Base-by-base conservation (phyloP, 2,329 filamentous ascomycete species). In the Furcasterigmium sp. region DNA sequence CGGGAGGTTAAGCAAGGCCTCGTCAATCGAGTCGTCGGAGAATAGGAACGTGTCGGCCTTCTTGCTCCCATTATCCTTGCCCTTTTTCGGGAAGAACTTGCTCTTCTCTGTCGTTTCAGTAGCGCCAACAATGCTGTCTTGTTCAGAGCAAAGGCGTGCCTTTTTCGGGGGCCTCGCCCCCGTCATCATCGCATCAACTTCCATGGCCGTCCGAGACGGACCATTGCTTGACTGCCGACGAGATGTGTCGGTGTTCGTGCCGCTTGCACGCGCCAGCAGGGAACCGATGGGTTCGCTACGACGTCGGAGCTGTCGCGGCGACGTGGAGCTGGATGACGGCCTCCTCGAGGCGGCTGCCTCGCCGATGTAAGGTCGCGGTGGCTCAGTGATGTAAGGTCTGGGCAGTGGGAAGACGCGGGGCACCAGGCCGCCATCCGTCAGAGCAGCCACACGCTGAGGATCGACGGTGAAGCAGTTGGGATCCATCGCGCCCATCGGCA, bases 401-500 rank as follows among this genome's bases (percentile, higher is more conserved):
- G 78, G 78, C 8, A 82, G 62, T 3, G 78, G 78, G 46, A 78
- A 81, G 0, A 82, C 75, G 2, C 77, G 69, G 3, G 77, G 73
- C 5, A 70, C 70, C 26, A 72, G 56, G 4, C 70, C 75, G 44
- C 71, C 70, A 19, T 69, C 62, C 1, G 74, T 76, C 43, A 76
- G 60, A 42, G 63, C 64, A n/a, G 70, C 64, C 46, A 75, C 61
- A 47, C 68, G 63, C 21, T 71, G 57, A 13, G 69, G 63, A 45
- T 81, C 72, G 11, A 78, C 65, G 13, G 69, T 62, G 52, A 82
- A 82, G 55, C 75, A 80, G 48, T 82, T 82, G 30, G 73, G 65
- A 41, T 81, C 76, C 78, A 82, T 82, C 53, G 78, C 75, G n/a
- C 72, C 78, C 53, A 82, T 71, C 0, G 78, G 74, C 45, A 80